These are phyloP conservation scores for Akanthomyces muscarius DNA, from an alignment of 2,329 filamentous ascomycete species.

Conservation along the genomic window DNA sequence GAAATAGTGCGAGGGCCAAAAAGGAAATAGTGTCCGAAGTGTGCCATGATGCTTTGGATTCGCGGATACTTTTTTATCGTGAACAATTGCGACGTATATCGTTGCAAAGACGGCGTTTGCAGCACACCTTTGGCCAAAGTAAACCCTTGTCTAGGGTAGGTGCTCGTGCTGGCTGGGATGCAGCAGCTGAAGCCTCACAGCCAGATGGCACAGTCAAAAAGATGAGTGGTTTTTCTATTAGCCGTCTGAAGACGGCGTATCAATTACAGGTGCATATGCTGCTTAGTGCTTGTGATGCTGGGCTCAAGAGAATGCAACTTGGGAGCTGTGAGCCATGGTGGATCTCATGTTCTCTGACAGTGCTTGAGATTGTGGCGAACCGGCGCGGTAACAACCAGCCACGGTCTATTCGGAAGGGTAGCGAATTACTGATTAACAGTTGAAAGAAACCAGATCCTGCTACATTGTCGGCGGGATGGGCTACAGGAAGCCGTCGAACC, in stretches of 20 bases:
- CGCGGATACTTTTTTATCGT: not conserved
- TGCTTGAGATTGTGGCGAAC: too few species aligned
- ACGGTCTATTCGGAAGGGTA: not conserved
- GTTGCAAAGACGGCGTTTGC: not conserved
- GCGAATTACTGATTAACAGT: not conserved
- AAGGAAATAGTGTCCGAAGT: not conserved
- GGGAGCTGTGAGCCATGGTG: not conserved
- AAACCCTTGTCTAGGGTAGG: not conserved
- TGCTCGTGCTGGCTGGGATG: not conserved
- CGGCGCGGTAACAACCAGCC: not conserved
- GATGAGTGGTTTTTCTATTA: not conserved
- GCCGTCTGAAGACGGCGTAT: too few species aligned
- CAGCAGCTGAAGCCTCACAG: not conserved
- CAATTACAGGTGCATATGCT: too few species aligned
- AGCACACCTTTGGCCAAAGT: not conserved
- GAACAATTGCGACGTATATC: not conserved
- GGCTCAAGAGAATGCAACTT: not conserved
- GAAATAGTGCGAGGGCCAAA: not conserved
- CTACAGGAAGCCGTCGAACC: too few species aligned
- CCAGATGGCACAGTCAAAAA: too few species aligned
- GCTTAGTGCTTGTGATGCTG: not conserved
- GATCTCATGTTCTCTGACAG: not conserved
- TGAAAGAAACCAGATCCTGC: too few species aligned
- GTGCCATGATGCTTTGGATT: not conserved
- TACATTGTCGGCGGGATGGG: too few species aligned